phyloP scores from a whole-genome alignment of 1,284 basidiomycete genomes.

The Meripilus lineatus region DNA sequence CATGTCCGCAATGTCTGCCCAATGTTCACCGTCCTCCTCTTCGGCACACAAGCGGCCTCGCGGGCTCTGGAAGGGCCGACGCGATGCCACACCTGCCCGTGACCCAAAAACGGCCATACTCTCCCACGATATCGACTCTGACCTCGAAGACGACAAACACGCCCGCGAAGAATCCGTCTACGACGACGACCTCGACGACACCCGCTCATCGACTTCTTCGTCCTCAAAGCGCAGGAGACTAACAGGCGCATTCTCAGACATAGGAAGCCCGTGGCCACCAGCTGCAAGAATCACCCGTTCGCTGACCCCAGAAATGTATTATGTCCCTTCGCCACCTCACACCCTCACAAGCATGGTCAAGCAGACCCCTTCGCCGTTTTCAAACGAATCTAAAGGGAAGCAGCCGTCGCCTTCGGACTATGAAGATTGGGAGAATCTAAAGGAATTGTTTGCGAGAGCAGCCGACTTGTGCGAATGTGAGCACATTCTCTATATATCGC shows the following conservation, averaged over 20 bases:
- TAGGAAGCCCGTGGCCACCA: slow-evolving; percentile 9
- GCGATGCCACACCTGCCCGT: slow-evolving; percentile 17
- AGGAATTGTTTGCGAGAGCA: slow-evolving; percentile 53
- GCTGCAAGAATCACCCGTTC: slow-evolving; percentile 8
- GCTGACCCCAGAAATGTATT: slow-evolving; percentile 9
- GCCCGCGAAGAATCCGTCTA: slow-evolving; percentile 19
- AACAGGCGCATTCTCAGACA: slow-evolving; percentile 19
- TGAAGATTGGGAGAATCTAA: slow-evolving; percentile 63
- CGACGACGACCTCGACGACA: slow-evolving; percentile 21
- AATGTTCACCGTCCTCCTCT: slow-evolving; percentile 8
- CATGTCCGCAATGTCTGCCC: slow-evolving; percentile 3
- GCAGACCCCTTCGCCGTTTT: background rate
- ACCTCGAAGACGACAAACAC: slow-evolving; percentile 9
- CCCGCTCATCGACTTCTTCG: slow-evolving; percentile 20
- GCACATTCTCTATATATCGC: slow-evolving; percentile 16
- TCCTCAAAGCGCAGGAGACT: slow-evolving; percentile 26
- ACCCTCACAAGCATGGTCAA: slow-evolving; percentile 2
- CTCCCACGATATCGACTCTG: slow-evolving; percentile 20
- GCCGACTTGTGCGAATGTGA: slow-evolving; percentile 54
- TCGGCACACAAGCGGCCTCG: slow-evolving; percentile 33
- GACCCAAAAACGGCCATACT: slow-evolving; percentile 22
- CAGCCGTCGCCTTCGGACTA: slow-evolving; percentile 28
- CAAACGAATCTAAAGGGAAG: slow-evolving; percentile 10
- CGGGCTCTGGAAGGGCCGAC: slow-evolving; percentile 48
- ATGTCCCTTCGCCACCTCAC: slow-evolving; percentile 2